Base-by-base conservation (phyloP, 1,139 yeast genomes). In the Blastobotrys malaysiensis region DNA sequence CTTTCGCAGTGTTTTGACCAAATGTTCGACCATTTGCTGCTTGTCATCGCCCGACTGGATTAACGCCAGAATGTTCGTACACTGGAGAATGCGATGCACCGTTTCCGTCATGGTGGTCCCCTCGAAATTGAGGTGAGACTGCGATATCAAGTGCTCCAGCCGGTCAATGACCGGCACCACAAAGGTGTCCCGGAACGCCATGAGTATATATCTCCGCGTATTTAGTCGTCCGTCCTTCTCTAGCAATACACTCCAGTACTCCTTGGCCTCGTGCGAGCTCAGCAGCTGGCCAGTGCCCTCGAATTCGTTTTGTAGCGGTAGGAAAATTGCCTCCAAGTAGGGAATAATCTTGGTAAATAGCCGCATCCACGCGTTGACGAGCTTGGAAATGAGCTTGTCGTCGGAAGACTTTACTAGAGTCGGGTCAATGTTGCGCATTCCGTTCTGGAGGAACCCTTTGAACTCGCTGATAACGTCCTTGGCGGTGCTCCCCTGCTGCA, bases 261-360 rank as follows among this genome's bases (percentile, higher is more conserved):
- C 67, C 16, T 59, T 58, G 1, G 75, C 73, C n/a, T 63, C 61
- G 3, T 63, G 65, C 1, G 64, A 61, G 11, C 67, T 59, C 51
- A 71, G 55, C 36, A 69, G 55, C 55, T 62, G 63, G 49, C 78
- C 79, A 3, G 57, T 54, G 0, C 76, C 78, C 18, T 72, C 74
- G 52, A 78, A 69, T 55, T 80, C 84, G 16, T 73, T 63, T 52
- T 83, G 86, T 21, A 85, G 62, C 0, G 90, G 89, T 44, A 82
- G 62, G 54, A 84, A 77, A 0, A 82, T 77, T 0, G 86, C 85
- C 54, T 81, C 78, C 44, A 84, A 69, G 61, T 83, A 82, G 52
- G 82, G 83, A 52, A 80, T 72, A 0, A 82, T 75, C 45, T 77
- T 75, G 11, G 75, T 70, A 57, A 79, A 80, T 64, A 83, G 84